These are phyloP conservation scores for Stenogyne calaminthoides DNA, from an alignment of 305 asterid genomes.

Conservation along the genomic window DNA sequence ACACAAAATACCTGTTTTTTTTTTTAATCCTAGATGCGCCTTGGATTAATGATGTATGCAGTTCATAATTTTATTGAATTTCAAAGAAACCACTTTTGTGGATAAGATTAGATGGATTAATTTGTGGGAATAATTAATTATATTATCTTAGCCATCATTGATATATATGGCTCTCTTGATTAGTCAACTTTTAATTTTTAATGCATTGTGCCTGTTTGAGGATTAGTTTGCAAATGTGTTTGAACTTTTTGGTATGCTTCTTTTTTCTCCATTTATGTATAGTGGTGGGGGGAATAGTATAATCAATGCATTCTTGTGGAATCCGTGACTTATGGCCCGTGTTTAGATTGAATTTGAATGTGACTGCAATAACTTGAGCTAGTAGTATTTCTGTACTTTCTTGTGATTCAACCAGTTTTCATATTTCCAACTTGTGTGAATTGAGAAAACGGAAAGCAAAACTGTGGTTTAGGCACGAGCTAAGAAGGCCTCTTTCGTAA, in stretches of 20 bases:
- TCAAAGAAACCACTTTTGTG: no score
- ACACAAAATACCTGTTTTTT: neutral
- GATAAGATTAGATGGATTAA: slow-evolving; percentile 17
- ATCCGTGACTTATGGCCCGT: slow-evolving; percentile 78
- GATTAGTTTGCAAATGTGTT: neutral
- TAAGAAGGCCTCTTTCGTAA: neutral
- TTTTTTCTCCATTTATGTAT: neutral
- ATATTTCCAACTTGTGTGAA: slow-evolving; percentile 30
- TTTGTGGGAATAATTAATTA: slow-evolving; percentile 16
- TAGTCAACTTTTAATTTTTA: slow-evolving; percentile 32
- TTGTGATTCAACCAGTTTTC: slow-evolving; percentile 56
- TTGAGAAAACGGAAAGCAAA: slow-evolving; percentile 18
- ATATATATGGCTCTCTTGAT: slow-evolving; percentile 26
- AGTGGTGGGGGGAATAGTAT: neutral
- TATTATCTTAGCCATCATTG: slow-evolving; percentile 17
- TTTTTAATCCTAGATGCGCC: no score
- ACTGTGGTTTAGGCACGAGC: slow-evolving; percentile 17
- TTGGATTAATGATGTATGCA: neutral
- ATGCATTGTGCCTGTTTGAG: slow-evolving; percentile 18
- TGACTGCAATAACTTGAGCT: slow-evolving; percentile 56
- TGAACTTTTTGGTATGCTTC: neutral
- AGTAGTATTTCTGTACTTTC: slow-evolving; percentile 54
- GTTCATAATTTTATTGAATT: no score
- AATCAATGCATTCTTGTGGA: slow-evolving; percentile 50
- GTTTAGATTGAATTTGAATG: slow-evolving; percentile 54